Base-by-base conservation (phyloP, 306 rosid species). In the Psophocarpus tetragonolobus region DNA sequence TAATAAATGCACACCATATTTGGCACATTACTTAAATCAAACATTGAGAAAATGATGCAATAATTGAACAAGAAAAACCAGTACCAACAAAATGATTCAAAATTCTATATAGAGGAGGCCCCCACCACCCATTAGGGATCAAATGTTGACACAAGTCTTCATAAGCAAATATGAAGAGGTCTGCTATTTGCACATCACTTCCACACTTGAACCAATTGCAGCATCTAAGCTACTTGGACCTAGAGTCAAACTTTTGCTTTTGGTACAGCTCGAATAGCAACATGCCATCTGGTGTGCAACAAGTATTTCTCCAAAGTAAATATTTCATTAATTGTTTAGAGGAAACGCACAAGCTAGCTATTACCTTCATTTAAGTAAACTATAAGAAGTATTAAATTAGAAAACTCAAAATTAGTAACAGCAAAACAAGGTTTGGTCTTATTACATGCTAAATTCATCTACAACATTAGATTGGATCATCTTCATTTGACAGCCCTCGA, bases 361-460 rank as follows among this genome's bases (percentile, higher is more conserved):
- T 60, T 21, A 38, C 48, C 32, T 75, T 35, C 47, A 26, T 17
- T 51, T 54, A 58, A 23, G 69, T 45, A 14, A 71, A 64, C 41
- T 32, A 60, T 45, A 7, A 29, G 5, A 78, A 58, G 41, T 44
- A 67, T 44, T n/a, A 36, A 68, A 26, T 24, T 56, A 29, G 18
- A 50, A 75, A 27, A 13, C 33, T 76, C 36, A 76, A 50, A 76
- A 76, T 62, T 53, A 73, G 64, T 33, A 26, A 66, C 20, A 38
- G 27, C 54, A 7, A 70, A 13, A 44, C n/a, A 56, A 51, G 30
- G 56, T 33, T 47, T 15, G 36, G n/a, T 71, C 61, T 71, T 51
- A 77, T 63, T 50, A 71, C 63, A 70, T 62, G 48, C 41, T 21
- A 76, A 82, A 76, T 54, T 41, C 36, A 63, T 69, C 63, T 18